Percentiles rank a stretch among this genome's conserved stretches.
These are phyloP conservation scores for Ustilago sp. DNA, from an alignment of 1,284 basidiomycete genomes.

Conservation along the genomic window DNA sequence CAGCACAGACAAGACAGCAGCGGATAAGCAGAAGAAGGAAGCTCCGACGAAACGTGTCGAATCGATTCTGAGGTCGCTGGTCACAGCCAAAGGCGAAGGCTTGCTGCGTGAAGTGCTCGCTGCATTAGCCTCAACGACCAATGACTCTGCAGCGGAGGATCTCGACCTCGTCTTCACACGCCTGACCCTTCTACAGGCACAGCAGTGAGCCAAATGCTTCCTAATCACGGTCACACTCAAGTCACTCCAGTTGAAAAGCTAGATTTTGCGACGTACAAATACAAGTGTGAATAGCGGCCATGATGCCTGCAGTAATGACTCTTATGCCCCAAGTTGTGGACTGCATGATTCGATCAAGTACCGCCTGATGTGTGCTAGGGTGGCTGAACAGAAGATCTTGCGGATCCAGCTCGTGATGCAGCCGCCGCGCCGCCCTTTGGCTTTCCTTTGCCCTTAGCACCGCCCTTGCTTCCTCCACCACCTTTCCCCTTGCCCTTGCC, in stretches of 20 bases:
- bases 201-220: neutral
- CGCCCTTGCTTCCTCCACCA: constrained; percentile 22
- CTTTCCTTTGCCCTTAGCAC: constrained; percentile 31
- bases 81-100: constrained; percentile 17
- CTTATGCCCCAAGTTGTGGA: neutral
- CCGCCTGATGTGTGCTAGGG: constrained; percentile 7
- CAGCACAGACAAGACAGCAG: neutral
- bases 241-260: neutral
- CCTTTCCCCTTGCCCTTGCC: constrained; percentile 27
- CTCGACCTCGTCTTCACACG: constrained; percentile 14
- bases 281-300: constrained; percentile 9
- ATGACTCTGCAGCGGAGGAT: neutral
- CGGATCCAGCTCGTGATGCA: constrained; percentile 32
- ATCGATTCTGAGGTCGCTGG: constrained; percentile 21
- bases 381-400: constrained; percentile 34
- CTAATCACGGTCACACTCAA: neutral
- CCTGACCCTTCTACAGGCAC: neutral
- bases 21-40: neutral
- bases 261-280: constrained; percentile 26
- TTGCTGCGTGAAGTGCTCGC: constrained; percentile 21
- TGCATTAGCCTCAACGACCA: neutral
- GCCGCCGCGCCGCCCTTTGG: constrained; percentile 23
- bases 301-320: neutral
- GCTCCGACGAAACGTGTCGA: constrained; percentile 8
- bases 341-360: neutral